These are phyloP conservation scores for Eucalyptus sp. DNA, from an alignment of 345 rosid species.

Conservation along the genomic window DNA sequence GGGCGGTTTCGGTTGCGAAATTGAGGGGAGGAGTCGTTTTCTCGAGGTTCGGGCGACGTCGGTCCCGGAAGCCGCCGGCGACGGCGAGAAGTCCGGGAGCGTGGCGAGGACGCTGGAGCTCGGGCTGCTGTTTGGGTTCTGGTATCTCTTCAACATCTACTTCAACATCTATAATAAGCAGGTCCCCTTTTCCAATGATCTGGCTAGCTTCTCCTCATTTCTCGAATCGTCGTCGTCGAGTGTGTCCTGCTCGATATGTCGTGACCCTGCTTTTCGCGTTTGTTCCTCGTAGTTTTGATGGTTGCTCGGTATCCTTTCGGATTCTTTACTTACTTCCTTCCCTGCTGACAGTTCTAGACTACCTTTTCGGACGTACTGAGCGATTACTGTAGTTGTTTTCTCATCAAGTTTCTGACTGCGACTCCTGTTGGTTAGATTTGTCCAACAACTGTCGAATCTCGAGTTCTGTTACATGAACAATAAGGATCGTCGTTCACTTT, in stretches of 20 bases:
- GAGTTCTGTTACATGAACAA: not conserved
- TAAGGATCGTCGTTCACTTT: not conserved
- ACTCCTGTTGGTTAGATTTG: not conserved
- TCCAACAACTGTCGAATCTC: not conserved
- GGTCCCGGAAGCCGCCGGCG: slow-evolving; percentile 48
- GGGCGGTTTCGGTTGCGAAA: slow-evolving; percentile 12
- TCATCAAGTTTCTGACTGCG: not conserved
- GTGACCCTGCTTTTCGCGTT: not conserved
- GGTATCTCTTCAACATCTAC: slow-evolving; percentile 95
- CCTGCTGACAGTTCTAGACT: not conserved
- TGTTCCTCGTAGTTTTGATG: not conserved
- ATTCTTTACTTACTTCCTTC: not conserved
- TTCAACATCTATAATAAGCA: slow-evolving; percentile 99
- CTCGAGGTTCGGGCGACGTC: slow-evolving; percentile 43
- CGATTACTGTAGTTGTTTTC: not conserved
- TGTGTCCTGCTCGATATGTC: not conserved
- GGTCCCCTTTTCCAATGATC: slow-evolving; percentile 29
- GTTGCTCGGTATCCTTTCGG: not conserved
- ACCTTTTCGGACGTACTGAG: not conserved
- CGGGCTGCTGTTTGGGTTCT: slow-evolving; percentile 68
- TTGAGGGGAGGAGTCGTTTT: not conserved
- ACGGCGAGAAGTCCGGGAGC: slow-evolving; percentile 26
- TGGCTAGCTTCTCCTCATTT: not conserved
- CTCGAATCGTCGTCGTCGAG: not conserved
- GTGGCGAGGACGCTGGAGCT: slow-evolving; percentile 43